Conservation (phyloP, 768 basidiomycete species). For the Suillus americanus region DNA sequence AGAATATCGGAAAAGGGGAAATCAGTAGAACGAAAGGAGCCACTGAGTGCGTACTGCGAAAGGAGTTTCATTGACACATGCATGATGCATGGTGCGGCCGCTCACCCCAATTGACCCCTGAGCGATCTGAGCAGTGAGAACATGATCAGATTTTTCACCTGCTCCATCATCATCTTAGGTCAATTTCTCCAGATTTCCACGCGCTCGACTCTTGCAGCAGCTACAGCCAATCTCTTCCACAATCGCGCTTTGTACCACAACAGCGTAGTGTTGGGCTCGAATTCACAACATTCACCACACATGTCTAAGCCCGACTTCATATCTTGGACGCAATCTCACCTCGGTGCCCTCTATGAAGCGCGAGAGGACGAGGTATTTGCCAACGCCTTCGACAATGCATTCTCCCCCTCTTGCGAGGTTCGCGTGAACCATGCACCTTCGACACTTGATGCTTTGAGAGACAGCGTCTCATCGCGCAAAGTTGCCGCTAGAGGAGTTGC, state of each 20-base stretch:
- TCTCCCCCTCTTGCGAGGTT: conserved; percentile 35
- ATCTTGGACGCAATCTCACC: conserved; percentile 30
- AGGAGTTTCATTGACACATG: no score
- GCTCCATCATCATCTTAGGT: not conserved
- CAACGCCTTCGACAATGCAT: conserved; percentile 27
- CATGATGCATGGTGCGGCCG: no score
- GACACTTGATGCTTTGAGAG: conserved; percentile 27
- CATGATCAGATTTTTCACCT: not conserved
- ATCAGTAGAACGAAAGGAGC: not conserved
- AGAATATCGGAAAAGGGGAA: not conserved
- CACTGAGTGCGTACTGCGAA: no score
- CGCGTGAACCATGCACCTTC: conserved; percentile 29
- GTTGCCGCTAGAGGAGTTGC: conserved; percentile 18
- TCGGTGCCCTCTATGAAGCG: conserved; percentile 29
- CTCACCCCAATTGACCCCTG: no score
- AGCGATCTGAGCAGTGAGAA: not conserved
- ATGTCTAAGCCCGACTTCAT: conserved; percentile 7
- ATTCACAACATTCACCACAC: conserved; percentile 1
- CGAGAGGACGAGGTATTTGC: conserved; percentile 13
- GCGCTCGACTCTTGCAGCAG: not conserved
- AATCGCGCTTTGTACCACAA: conserved; percentile 3
- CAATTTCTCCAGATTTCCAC: conserved; percentile 4
- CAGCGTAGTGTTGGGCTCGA: not conserved
- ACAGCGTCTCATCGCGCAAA: conserved; percentile 23
- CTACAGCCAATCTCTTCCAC: not conserved